These are phyloP conservation scores for Aureobasidium sp. DNA, from an alignment of 2,329 filamentous ascomycete genomes.

Conservation along the genomic window DNA sequence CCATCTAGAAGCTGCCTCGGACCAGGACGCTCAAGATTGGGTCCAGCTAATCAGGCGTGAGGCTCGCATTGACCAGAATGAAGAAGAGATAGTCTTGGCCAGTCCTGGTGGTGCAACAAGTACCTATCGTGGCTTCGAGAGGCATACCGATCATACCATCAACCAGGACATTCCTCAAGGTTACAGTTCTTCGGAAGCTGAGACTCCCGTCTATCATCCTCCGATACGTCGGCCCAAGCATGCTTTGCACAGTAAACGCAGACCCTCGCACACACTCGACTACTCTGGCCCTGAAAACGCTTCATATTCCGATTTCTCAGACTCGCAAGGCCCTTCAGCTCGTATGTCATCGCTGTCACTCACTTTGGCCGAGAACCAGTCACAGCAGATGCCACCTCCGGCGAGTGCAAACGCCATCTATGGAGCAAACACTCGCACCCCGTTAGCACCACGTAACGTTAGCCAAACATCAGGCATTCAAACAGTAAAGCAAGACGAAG, in stretches of 20 bases:
- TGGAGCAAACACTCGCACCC: slow-evolving; percentile 22
- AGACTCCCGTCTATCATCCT: slow-evolving; percentile 18
- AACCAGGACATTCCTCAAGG: slow-evolving; percentile 18
- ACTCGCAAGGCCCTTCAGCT: slow-evolving; percentile 25
- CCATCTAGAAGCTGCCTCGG: slow-evolving; percentile 71
- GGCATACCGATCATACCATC: slow-evolving; percentile 20
- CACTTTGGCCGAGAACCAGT: slow-evolving; percentile 16
- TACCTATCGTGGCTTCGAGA: slow-evolving; percentile 38
- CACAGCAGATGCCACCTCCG: slow-evolving; percentile 20
- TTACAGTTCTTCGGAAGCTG: slow-evolving; percentile 42
- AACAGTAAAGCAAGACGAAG: slow-evolving; percentile 56
- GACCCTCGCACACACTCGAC: slow-evolving; percentile 52
- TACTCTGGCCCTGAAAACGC: slow-evolving; percentile 61
- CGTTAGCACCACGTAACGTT: slow-evolving; percentile 41
- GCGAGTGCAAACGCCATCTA: slow-evolving; percentile 29
- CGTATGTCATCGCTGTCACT: slow-evolving; percentile 29
- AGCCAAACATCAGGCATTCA: slow-evolving; percentile 55
- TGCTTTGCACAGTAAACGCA: slow-evolving; percentile 33
- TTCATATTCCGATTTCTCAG: slow-evolving; percentile 79
- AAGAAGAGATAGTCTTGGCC: slow-evolving; percentile 71
- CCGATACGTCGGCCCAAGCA: slow-evolving; percentile 11
- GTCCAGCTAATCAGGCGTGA: slow-evolving; percentile 71
- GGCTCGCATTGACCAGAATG: slow-evolving; percentile 79
- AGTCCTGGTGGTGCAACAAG: slow-evolving; percentile 53
- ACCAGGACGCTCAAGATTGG: slow-evolving; percentile 77